A percentile compares a stretch with the other conserved stretches of the same genome.
phyloP scores from a whole-genome alignment of 2,329 filamentous ascomycete species.

The Penicillium sp. region DNA sequence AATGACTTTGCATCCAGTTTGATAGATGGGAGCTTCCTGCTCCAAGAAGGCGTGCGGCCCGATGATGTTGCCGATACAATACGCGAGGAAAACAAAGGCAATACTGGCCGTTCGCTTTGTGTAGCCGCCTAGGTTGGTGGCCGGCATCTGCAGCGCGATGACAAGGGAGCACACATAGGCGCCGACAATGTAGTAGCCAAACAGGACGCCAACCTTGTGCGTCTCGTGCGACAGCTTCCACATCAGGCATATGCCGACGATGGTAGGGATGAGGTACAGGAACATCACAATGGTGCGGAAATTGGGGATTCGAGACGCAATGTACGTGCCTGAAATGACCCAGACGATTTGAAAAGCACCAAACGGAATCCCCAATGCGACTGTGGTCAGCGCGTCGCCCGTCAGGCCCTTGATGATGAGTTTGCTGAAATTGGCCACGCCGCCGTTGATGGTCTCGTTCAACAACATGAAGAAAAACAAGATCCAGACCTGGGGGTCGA shows the following conservation, averaged over 20 bases:
- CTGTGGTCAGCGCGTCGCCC: constrained; percentile 20
- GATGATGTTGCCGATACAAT: constrained; percentile 25
- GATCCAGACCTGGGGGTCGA: constrained; percentile 30
- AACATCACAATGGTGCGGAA: constrained; percentile 24
- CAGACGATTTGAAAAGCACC: constrained; percentile 25
- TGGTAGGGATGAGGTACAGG: constrained; percentile 22
- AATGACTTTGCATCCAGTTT: too few relatives aligned
- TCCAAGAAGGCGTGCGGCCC: constrained; percentile 12
- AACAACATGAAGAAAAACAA: constrained; percentile 18
- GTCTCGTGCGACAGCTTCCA: constrained; percentile 29
- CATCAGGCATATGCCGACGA: constrained; percentile 27
- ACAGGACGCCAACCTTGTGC: constrained; percentile 32
- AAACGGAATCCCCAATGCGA: constrained; percentile 25
- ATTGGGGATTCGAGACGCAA: constrained; percentile 16
- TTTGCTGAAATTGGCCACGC: constrained; percentile 26
- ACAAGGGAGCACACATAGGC: constrained; percentile 34
- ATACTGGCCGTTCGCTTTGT: constrained; percentile 27
- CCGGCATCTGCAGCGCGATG: constrained; percentile 25
- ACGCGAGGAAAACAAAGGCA: constrained; percentile 23
- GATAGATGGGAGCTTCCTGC: constrained; percentile 20
- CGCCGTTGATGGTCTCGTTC: constrained; percentile 27
- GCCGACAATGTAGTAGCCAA: constrained; percentile 38
- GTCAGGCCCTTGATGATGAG: constrained; percentile 26
- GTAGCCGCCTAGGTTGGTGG: constrained; percentile 26
- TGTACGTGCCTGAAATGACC: constrained; percentile 20